A percentile compares a stretch with the other conserved stretches of the same genome.
Evolutionary conservation across 2,329 filamentous ascomycete species (phyloP).

Genomic region (Cladorrhinum sp.): DNA sequence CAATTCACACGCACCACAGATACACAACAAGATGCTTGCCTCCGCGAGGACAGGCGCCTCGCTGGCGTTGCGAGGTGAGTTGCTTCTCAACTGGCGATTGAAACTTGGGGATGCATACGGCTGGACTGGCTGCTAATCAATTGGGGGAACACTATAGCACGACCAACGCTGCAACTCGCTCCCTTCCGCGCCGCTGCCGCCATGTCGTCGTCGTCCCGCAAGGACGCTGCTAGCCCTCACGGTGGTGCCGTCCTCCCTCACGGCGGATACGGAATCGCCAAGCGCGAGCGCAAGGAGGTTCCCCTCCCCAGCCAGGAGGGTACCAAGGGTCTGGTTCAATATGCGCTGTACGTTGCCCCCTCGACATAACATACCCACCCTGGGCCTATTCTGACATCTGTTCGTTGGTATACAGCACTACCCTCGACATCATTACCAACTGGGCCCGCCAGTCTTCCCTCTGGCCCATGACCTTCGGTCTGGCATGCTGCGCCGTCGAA

Average conservation of each 20-base stretch:
- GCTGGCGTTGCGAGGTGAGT: constrained; percentile 52
- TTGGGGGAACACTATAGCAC: constrained; percentile 48
- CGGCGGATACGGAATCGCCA: constrained; percentile 47
- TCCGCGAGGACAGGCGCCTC: constrained; percentile 50
- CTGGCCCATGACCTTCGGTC: constrained; percentile 85
- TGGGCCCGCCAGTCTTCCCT: constrained; percentile 81
- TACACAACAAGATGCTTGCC: constrained; percentile 41
- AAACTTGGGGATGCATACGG: background rate
- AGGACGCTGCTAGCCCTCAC: constrained; percentile 51
- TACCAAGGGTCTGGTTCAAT: constrained; percentile 79
- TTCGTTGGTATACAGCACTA: constrained; percentile 57
- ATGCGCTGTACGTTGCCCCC: constrained; percentile 68
- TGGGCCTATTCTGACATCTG: background rate
- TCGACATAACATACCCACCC: background rate
- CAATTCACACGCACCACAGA: background rate
- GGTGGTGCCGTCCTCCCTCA: constrained; percentile 47
- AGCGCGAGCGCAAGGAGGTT: constrained; percentile 64
- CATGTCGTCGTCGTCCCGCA: constrained; percentile 64
- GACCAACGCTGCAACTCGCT: constrained; percentile 60
- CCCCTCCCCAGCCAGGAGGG: constrained; percentile 73
- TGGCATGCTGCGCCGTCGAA: constrained; percentile 85
- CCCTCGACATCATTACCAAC: constrained; percentile 75
- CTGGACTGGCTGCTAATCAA: constrained; percentile 4
- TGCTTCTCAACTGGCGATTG: background rate
- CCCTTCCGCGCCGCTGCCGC: constrained; percentile 62